Percentiles rank a stretch among this genome's conserved stretches.
These are phyloP conservation scores for Aspergillus viridinutans DNA, from an alignment of 2,329 filamentous ascomycete genomes.

Conservation along the genomic window DNA sequence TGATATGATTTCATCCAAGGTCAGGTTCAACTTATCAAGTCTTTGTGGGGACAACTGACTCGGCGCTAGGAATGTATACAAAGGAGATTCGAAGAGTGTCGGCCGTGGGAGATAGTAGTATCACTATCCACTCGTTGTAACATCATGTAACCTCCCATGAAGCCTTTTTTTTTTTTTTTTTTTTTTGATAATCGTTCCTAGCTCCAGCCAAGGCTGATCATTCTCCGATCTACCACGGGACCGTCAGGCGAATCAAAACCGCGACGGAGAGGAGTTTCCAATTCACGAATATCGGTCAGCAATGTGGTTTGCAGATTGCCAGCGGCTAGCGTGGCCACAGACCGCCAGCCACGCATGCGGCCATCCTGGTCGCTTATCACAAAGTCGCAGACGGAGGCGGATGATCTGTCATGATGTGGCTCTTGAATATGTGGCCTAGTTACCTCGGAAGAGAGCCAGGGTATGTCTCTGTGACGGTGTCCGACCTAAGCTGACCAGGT, in stretches of 20 bases:
- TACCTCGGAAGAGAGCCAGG: background rate
- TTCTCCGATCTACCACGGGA: background rate
- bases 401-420: slow-evolving; percentile 11
- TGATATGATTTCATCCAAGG: background rate
- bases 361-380: slow-evolving; percentile 10
- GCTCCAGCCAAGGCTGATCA: background rate
- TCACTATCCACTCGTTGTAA: background rate
- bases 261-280: background rate
- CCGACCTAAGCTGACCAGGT: slow-evolving; percentile 10
- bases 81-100: background rate
- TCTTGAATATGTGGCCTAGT: background rate
- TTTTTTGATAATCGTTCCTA: background rate
- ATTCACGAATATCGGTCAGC: background rate
- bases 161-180: background rate
- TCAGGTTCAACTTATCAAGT: background rate
- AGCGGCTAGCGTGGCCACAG: background rate
- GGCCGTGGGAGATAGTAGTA: background rate
- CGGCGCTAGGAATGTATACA: background rate
- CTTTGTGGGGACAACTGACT: background rate
- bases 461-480: background rate
- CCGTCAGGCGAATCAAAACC: background rate
- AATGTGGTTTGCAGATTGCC: background rate
- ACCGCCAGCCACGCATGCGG: slow-evolving; percentile 4
- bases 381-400: slow-evolving; percentile 4
- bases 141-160: background rate